Evolutionary conservation across 2,329 filamentous ascomycete genomes (phyloP), one percentile per base, ranked within the genome.

Genomic region (Volutella citrinella): DNA sequence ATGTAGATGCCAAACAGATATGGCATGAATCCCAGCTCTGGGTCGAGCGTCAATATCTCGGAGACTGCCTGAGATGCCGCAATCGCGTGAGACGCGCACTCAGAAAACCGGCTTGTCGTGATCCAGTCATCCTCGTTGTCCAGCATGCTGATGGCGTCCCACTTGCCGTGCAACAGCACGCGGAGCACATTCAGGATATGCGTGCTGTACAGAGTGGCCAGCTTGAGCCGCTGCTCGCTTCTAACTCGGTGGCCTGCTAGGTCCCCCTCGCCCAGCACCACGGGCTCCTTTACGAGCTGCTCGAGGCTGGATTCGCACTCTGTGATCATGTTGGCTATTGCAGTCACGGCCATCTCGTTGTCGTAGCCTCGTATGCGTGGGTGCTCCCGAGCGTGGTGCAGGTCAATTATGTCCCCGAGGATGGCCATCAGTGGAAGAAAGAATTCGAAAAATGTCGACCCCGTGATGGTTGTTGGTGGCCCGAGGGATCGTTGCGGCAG

Each of bases 1-100:
- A 74, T 55, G 35, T 74, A 76, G 7, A 73, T 72, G 1, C 70
- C 69, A 32, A 73, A 72, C 4, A 74, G 55, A 43, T 72, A 74
- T 2, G 70, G 68, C 66, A 73, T 73, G 32, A 73, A 74, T 0
- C 64, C 66, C 19, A 74, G 55, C 40, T 73, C 69, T 4, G 66
- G 67, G 41, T 74, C 70, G n/a, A 64, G 56, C 3, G 59, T 54
- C 7, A 74, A 53, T 32, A 74, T 72, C 8, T 63, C 56, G 11
- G 61, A 64, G 12, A 73, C 60, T 3, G 65, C 64, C 26, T 69
- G 60, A 3, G 66, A 67, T 0, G 69, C 69, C 2, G 63, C 61
- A 31, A 74, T 65, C 16, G 69, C 65, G 40, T 72, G 68, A 2
- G 63, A 60, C 5, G 68, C 68, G 36, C 66, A 70, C 39, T 65